Evolutionary conservation across 306 rosid species (phyloP), one percentile per base, ranked within the genome.

Genomic region (Corylus avellana): DNA sequence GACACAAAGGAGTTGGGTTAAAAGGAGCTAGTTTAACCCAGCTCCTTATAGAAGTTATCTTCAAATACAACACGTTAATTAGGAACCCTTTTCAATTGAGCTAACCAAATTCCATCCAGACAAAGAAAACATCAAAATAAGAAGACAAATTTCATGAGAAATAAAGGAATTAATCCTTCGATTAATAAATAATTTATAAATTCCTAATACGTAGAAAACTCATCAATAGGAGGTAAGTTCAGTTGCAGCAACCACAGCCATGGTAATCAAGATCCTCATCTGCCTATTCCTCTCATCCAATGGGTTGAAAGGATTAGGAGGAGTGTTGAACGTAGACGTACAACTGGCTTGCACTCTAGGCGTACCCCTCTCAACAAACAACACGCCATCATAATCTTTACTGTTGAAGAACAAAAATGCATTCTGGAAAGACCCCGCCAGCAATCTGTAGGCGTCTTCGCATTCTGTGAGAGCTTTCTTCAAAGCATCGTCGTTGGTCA

Each of bases 321-420:
- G 77, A 2, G 64, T 72, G 8, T 1, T 10, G 62, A 74, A 74
- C 20, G 17, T 56, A 0, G 4, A 0, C 1, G 1, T 12, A 18
- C 87, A 84, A 46, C 80, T 77, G 1, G 56, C 80, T 35, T 80
- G 72, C 9, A 71, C 75, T 68, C 83, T 70, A 0, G 88, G 78
- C 0, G 80, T 72, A 5, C 3, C 59, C 3, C 22, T 12, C 72
- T 84, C 79, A 0, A 7, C 5, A 1, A 0, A 46, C 54, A 49
- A 2, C 55, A 77, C 72, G 18, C 64, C 42, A 4, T n/a, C 46
- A 58, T 77, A 84, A 22, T 80, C 79, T 18, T 48, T 44, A 4
- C 2, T 5, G 51, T 5, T 22, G 71, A 80, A 80, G 0, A 39
- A 71, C 7, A 54, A 53, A 2, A 27, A 35, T 0, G 82, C 79